These are phyloP conservation scores for Delphinella strobiligena DNA, from an alignment of 2,329 filamentous ascomycete genomes.

Conservation along the genomic window DNA sequence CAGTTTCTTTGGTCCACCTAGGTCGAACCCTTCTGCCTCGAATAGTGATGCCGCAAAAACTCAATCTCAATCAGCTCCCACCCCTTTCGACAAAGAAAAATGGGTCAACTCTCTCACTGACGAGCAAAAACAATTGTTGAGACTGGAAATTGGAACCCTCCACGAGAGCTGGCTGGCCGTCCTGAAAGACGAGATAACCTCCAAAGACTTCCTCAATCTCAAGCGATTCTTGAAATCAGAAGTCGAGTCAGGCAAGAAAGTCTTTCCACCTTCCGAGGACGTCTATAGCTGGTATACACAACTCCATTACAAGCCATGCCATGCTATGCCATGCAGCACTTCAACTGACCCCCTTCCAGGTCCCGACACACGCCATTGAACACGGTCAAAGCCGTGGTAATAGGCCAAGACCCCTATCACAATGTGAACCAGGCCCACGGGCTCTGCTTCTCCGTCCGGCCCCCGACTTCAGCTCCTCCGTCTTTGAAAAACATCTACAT, in stretches of 20 bases:
- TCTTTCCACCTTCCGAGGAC: constrained; percentile 80
- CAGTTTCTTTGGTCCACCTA: constrained; percentile 73
- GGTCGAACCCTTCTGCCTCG: constrained; percentile 25
- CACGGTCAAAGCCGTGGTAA: constrained; percentile 80
- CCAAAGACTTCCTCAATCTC: constrained; percentile 69
- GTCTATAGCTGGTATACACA: constrained; percentile 79
- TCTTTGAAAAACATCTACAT: constrained; percentile 92
- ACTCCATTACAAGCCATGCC: neutral
- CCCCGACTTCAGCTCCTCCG: constrained; percentile 77
- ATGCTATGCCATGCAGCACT: neutral
- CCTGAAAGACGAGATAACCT: constrained; percentile 74
- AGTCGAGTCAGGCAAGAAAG: constrained; percentile 56
- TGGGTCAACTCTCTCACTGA: constrained; percentile 71
- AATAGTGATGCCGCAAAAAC: constrained; percentile 21
- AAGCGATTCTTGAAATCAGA: constrained; percentile 82
- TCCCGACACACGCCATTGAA: constrained; percentile 83
- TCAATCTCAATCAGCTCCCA: constrained; percentile 16
- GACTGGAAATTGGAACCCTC: constrained; percentile 84
- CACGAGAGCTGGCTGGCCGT: constrained; percentile 84
- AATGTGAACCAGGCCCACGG: constrained; percentile 92
- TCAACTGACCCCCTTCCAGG: constrained; percentile 38
- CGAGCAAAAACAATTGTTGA: constrained; percentile 72
- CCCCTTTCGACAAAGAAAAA: constrained; percentile 74
- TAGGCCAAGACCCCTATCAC: constrained; percentile 97
- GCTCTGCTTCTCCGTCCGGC: constrained; percentile 85